Base-by-base conservation (phyloP, 2,329 filamentous ascomycete genomes). In the Colletotrichum gloeosporioides region DNA sequence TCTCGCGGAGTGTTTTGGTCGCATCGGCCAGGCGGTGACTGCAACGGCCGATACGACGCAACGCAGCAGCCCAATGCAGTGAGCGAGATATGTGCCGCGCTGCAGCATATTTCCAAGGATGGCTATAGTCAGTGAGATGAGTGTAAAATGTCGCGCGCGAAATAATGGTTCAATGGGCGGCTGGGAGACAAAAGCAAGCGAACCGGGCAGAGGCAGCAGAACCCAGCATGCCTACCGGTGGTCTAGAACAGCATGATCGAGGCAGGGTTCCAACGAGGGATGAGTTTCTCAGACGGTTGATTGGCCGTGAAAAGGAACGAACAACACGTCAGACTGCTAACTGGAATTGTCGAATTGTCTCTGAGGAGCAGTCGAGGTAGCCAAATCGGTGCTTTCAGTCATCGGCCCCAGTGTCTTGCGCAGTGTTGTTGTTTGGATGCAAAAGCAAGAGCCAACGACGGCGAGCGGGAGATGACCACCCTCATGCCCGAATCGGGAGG, bases 401-500 rank as follows among this genome's bases (percentile, higher is more conserved):
- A 29, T 34, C 29, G 31, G 13, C 18, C 59, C 25, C 57, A 62
- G 61, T 55, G 18, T 53, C 44, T 53, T 53, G n/a, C 8, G 10
- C 44, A 53, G n/a, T 22, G 18, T 22, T 53, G 44, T 53, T 53
- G n/a, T 53, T 22, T 34, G 22, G 34, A 49, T 29, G 36, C 62
- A 67, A 34, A 31, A 62, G 27, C 22, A 39, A 36, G 44, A 67
- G 44, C 44, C n/a, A 25, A 69, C 63, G 12, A 65, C 59, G 63
- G 18, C 44, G 7, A 36, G 29, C 73, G 73, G 73, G 73, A 76
- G 73, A 69, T 76, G 73, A 34, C 64, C 73, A 68, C 16, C 22
- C 36, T 36, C 44, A 57, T 69, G 66, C 32, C 73, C 73, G 36
- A 18, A 69, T 73, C 61, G 32, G 73, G 73, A 31, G 22, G 8